Base-by-base conservation (phyloP, 2,329 filamentous ascomycete genomes). In the Pestalotiopsis sp. region DNA sequence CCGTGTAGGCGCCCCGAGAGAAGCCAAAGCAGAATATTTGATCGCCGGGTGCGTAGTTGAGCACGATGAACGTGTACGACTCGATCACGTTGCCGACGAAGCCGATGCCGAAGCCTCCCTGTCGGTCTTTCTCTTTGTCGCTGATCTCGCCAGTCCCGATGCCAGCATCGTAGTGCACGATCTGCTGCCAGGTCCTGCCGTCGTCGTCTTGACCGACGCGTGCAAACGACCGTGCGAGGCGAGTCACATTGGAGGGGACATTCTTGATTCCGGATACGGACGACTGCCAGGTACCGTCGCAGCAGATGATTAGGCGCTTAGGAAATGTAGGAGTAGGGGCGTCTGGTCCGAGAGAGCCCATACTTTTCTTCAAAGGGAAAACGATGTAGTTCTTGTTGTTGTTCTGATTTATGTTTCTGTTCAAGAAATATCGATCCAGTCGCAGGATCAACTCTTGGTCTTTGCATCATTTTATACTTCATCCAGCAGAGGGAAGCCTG, bases 101-200 rank as follows among this genome's bases (percentile, higher is more conserved):
- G 57, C 69, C 69, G 31, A 68, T 45, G 31, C 70, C 70, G 6
- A 69, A 56, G 20, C 65, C 61, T 17, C 69, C 71, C 45, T 70
- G 59, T 23, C 69, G 65, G 61, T 66, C 62, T 57, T 70, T 72
- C 58, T 76, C 76, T 36, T 72, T 68, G 25, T 72, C 76, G 31
- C 80, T 81, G 63, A 80, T 82, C 62, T 83, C 79, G 25, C 82
- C 81, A 0, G 82, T 83, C 0, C 81, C 80, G 68, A 84, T 80
- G 13, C 71, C 71, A 36, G 68, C 62, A 64, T 72, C 68, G 65
- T 72, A 71, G 41, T 69, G 69, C 13, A 72, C 68, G n/a, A 72
- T 39, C 41, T 72, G 71, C 23, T 71, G 66, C 69, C 69, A 69
- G 1, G 82, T 76, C 67, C 79, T 80, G 31, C 78, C 76, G 4